Base-by-base conservation (phyloP, 176 grass and related monocot species). In the Dactylis glomerata region DNA sequence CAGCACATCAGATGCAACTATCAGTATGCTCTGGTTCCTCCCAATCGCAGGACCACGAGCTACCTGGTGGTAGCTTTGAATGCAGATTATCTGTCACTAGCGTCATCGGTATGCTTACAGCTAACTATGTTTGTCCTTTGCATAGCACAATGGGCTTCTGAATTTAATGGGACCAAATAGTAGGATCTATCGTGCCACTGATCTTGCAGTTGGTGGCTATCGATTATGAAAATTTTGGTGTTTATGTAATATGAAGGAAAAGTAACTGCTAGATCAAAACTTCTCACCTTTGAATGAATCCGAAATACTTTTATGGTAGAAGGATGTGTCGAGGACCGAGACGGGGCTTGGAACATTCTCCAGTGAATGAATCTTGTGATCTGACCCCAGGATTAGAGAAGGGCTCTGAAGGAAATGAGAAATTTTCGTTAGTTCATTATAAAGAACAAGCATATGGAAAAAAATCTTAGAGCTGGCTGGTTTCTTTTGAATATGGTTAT, bases 281-380 rank as follows among this genome's bases (percentile, higher is more conserved):
- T 89, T 73, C 89, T 96, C 78, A 96, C 97, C 93, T 96, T 75
- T 91, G 81, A 91, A 89, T 23, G 84, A 89, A 85, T 99, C 83
- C 27, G 89, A 84, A 54, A 87, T 86, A 62, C 83, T 94, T 89
- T 81, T 92, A 17, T 91, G 84, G 78, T 91, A 94, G 83, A 86
- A 99, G 32, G 90, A 96, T 32, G 87, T 83, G 84, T 96, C 92
- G 23, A 96, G 93, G 80, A 99, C 88, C 23, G 97, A 96, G 9
- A 96, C 88, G 8, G 93, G 97, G 82, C 92, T 94, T 2, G 87
- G 89, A 22, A 75, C 73, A 63, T 87, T 91, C 50, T 91, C 85
- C 76, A 84, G 24, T 81, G 87, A 70, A 84, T 80, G 68, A 37
- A 84, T 78, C 28, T 68, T 81, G 34, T 84, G 85, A 20, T 83